phyloP scores from a whole-genome alignment of 2,329 filamentous ascomycete genomes.

The Akanthomyces lecanii region DNA sequence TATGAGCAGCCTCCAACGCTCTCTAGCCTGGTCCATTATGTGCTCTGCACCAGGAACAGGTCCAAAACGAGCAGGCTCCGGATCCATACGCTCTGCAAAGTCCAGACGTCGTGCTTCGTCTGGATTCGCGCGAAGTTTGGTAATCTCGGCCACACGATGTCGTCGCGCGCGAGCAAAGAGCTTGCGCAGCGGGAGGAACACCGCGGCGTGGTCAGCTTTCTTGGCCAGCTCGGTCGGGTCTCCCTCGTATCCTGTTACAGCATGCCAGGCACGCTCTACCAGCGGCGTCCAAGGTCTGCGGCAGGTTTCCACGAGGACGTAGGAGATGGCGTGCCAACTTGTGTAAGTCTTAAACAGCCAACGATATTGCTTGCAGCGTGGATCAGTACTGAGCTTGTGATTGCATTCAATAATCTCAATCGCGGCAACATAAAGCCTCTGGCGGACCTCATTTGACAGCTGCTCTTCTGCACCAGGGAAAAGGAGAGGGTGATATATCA shows the following conservation, averaged over 20 bases:
- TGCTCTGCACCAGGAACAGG: slow-evolving; percentile 44
- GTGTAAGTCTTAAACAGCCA: slow-evolving; percentile 50
- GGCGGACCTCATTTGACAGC: slow-evolving; percentile 58
- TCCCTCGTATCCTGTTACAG: slow-evolving; percentile 37
- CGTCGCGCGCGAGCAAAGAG: slow-evolving; percentile 49
- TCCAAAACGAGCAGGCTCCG: slow-evolving; percentile 43
- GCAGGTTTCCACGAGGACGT: slow-evolving; percentile 43
- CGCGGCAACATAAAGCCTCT: slow-evolving; percentile 66
- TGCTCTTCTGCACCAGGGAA: slow-evolving; percentile 53
- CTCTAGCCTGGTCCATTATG: slow-evolving; percentile 41
- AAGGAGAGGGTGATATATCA: slow-evolving; percentile 71
- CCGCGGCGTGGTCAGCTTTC: slow-evolving; percentile 42
- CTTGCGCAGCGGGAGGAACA: slow-evolving; percentile 52
- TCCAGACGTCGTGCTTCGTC: slow-evolving; percentile 48
- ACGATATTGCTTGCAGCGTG: slow-evolving; percentile 40
- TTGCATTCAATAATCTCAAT: slow-evolving; percentile 71
- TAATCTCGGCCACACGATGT: slow-evolving; percentile 49
- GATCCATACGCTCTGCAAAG: slow-evolving; percentile 42
- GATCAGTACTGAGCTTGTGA: slow-evolving; percentile 59
- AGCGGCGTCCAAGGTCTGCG: slow-evolving; percentile 46
- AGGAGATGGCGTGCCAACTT: slow-evolving; percentile 49
- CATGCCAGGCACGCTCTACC: slow-evolving; percentile 48
- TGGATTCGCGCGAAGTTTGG: slow-evolving; percentile 44
- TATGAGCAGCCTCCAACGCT: slow-evolving; percentile 50
- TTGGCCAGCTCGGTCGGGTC: slow-evolving; percentile 41